Evolutionary conservation across 176 grass and related monocot genomes (phyloP).

Genomic region (Poa annua): DNA sequence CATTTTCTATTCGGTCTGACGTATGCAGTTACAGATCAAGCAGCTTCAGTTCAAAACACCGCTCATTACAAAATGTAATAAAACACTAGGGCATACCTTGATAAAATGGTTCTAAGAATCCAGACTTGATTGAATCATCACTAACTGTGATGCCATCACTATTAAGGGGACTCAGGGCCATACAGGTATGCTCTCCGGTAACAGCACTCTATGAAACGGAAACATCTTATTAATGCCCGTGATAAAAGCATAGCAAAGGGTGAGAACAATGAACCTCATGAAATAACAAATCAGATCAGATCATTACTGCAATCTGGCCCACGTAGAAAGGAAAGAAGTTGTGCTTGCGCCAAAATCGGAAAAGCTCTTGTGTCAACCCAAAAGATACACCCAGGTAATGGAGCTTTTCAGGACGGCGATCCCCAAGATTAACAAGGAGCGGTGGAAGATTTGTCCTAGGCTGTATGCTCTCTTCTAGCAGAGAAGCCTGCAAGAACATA

Average conservation of each 20-base stretch:
- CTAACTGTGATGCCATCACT: slow-evolving; percentile 68
- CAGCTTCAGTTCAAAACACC: not conserved
- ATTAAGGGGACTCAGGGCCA: slow-evolving; percentile 82
- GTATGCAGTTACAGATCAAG: slow-evolving; percentile 23
- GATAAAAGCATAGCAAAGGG: slow-evolving; percentile 25
- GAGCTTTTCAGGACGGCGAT: slow-evolving; percentile 74
- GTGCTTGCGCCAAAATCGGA: slow-evolving; percentile 92
- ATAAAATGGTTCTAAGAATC: slow-evolving; percentile 93
- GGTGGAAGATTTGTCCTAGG: slow-evolving; percentile 82
- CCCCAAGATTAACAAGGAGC: slow-evolving; percentile 74
- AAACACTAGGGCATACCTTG: slow-evolving; percentile 51
- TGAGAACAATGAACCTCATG: slow-evolving; percentile 32
- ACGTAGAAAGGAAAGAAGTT: slow-evolving; percentile 91
- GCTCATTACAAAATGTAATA: not conserved
- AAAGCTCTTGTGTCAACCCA: slow-evolving; percentile 87
- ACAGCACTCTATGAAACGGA: slow-evolving; percentile 78
- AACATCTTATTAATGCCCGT: slow-evolving; percentile 25
- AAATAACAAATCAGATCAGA: slow-evolving; percentile 37
- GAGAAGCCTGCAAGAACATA: slow-evolving; percentile 67
- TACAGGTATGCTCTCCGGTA: slow-evolving; percentile 96
- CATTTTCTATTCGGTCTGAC: slow-evolving; percentile 1
- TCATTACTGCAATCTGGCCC: slow-evolving; percentile 82
- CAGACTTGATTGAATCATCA: slow-evolving; percentile 49
- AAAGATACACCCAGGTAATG: slow-evolving; percentile 94
- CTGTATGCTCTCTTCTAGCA: slow-evolving; percentile 88